Evolutionary conservation across 768 basidiomycete genomes (phyloP).

Genomic region (Boletus reticulatus): DNA sequence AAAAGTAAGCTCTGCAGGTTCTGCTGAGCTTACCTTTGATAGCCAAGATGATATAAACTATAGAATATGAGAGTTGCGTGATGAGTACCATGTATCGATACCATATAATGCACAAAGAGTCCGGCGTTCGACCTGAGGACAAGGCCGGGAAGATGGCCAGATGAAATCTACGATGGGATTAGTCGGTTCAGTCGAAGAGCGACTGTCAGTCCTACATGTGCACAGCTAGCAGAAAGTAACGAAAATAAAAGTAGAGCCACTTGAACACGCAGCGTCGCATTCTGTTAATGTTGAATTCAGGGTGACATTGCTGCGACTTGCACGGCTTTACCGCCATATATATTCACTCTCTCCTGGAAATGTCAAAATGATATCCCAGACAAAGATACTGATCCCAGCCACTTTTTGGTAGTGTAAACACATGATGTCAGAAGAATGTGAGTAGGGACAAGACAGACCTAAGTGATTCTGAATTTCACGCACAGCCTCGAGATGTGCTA

Average conservation of each 20-base stretch:
- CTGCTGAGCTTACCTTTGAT: slow-evolving; percentile 20
- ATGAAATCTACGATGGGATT: slow-evolving; percentile 6
- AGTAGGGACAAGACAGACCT: not conserved
- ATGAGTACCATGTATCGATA: slow-evolving; percentile 2
- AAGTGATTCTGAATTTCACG: slow-evolving; percentile 7
- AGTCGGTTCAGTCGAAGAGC: not conserved
- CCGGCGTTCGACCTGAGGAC: slow-evolving; percentile 5
- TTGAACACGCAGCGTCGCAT: slow-evolving; percentile 11
- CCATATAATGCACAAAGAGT: slow-evolving; percentile 13
- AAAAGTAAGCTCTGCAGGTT: not conserved
- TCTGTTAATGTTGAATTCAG: not conserved
- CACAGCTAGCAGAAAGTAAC: slow-evolving; percentile 10
- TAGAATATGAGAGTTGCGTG: slow-evolving; percentile 7
- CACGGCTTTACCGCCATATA: slow-evolving; percentile 29
- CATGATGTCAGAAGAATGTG: not conserved
- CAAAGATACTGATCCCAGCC: slow-evolving; percentile 23
- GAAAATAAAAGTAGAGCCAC: slow-evolving; percentile 19
- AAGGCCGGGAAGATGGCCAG: slow-evolving; percentile 2
- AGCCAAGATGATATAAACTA: slow-evolving; percentile 25
- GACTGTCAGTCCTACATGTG: slow-evolving; percentile 8
- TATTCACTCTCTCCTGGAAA: slow-evolving; percentile 25
- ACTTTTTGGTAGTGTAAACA: slow-evolving; percentile 12
- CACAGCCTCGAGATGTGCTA: slow-evolving; percentile 1
- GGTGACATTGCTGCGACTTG: too few species aligned
- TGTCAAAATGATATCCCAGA: slow-evolving; percentile 29